phyloP scores from a whole-genome alignment of 495 filamentous ascomycete species.

The Penicillium simplicissimum region DNA sequence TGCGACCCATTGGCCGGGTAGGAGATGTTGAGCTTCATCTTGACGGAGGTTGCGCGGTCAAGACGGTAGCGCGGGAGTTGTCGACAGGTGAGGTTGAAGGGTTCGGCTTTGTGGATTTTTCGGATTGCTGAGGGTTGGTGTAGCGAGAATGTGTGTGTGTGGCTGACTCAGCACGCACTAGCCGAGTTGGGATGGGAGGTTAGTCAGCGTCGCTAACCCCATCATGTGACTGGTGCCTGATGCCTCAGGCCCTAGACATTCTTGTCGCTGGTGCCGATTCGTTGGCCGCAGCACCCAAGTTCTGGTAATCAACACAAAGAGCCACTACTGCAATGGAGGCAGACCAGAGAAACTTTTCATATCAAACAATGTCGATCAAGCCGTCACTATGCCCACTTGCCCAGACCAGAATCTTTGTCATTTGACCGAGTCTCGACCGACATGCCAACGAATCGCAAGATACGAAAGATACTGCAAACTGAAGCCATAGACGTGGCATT shows the following conservation, averaged over 20 bases:
- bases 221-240: constrained; percentile 15
- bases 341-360: no score
- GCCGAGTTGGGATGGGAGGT: constrained; percentile 16
- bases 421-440: no score
- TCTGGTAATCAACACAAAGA: no score
- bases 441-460: no score
- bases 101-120: constrained; percentile 36
- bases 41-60: constrained; percentile 54
- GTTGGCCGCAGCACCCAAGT: no score
- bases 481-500: no score
- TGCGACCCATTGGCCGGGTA: constrained; percentile 98
- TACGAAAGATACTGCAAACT: no score
- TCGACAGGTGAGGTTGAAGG: constrained; percentile 49
- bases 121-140: constrained; percentile 30
- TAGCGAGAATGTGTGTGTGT: constrained; percentile 35
- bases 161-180: constrained; percentile 29
- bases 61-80: constrained; percentile 54
- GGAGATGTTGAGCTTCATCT: constrained; percentile 96
- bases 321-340: no score
- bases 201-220: constrained; percentile 23
- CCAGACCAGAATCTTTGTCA: no score
- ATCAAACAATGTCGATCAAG: no score
- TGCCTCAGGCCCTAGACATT: not conserved
- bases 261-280: no score
- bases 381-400: no score